These are phyloP conservation scores for Wallacemonas sp. DNA, from an alignment of 208 protist species.

Conservation along the genomic window DNA sequence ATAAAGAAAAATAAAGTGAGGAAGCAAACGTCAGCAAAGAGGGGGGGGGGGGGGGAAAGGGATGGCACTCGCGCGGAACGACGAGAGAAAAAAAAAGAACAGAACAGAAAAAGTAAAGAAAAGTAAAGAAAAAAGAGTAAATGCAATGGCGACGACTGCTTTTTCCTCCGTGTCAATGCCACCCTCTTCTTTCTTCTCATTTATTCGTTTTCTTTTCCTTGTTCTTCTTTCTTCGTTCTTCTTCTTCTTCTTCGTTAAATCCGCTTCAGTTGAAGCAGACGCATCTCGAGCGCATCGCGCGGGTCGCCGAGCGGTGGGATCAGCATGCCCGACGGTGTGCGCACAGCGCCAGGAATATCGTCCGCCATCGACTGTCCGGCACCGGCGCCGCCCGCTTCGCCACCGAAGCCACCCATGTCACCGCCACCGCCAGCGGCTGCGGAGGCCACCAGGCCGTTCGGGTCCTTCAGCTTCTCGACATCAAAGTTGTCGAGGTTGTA, in stretches of 20 bases:
- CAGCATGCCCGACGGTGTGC: slow-evolving; percentile 64
- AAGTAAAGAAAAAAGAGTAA: slow-evolving; percentile 15
- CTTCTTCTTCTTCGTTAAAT: slow-evolving; percentile 23
- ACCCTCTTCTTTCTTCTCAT: background rate
- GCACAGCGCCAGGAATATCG: slow-evolving; percentile 30
- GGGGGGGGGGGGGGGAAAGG: background rate
- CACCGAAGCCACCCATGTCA: slow-evolving; percentile 12
- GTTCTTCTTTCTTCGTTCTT: background rate
- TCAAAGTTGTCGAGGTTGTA: slow-evolving; percentile 80
- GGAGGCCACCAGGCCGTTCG: slow-evolving; percentile 63
- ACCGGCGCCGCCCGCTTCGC: slow-evolving; percentile 4
- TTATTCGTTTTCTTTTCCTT: background rate
- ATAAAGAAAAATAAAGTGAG: slow-evolving; percentile 20
- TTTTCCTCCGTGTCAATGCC: background rate
- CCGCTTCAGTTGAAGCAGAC: slow-evolving; percentile 66
- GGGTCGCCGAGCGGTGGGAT: slow-evolving; percentile 53
- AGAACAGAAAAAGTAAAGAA: slow-evolving; percentile 17
- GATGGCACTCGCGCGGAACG: background rate
- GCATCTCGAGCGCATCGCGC: slow-evolving; percentile 70
- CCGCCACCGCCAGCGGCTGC: slow-evolving; percentile 45
- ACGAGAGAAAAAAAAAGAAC: slow-evolving; percentile 1
- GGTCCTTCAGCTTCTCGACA: slow-evolving; percentile 63
- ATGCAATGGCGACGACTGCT: background rate
- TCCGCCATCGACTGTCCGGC: slow-evolving; percentile 11
- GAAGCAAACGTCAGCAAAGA: slow-evolving; percentile 4